Percentiles rank a stretch among this genome's conserved stretches.
Conservation (phyloP, 352 stramenopile species). For the Achlya hypogyna region DNA sequence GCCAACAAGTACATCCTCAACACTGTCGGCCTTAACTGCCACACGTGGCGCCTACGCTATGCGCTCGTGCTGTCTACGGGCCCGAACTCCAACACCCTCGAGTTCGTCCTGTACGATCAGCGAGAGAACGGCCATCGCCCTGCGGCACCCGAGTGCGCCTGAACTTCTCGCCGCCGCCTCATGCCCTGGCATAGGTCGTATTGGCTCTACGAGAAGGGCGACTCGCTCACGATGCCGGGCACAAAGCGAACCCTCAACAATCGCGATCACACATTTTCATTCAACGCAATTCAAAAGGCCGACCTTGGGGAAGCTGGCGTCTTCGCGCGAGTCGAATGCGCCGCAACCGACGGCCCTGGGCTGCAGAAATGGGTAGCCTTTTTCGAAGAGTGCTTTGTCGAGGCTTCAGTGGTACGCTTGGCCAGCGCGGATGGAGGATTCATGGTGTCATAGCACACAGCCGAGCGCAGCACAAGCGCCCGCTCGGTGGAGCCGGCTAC, state of each 20-base stretch:
- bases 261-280: constrained; percentile 9
- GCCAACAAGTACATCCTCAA: constrained; percentile 12
- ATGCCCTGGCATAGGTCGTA: background rate
- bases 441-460: background rate
- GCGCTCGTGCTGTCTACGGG: background rate
- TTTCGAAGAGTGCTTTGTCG: constrained; percentile 6
- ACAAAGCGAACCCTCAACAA: constrained; percentile 18
- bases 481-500: background rate
- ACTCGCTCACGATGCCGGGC: background rate
- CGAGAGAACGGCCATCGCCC: background rate
- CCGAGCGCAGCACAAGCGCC: background rate
- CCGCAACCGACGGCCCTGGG: background rate
- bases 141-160: background rate
- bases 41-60: constrained; percentile 6
- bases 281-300: background rate
- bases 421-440: background rate
- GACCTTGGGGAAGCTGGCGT: background rate
- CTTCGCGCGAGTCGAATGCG: constrained; percentile 1
- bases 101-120: constrained; percentile 13
- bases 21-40: constrained; percentile 8
- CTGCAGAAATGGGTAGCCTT: constrained; percentile 11
- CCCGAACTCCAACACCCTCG: background rate
- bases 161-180: background rate
- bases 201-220: constrained; percentile 3
- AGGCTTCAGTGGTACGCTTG: background rate